A percentile compares a stretch with the other conserved stretches of the same genome.
These are phyloP conservation scores for Fraxinus pennsylvanica DNA, from an alignment of 257 asterid genomes.

Conservation along the genomic window DNA sequence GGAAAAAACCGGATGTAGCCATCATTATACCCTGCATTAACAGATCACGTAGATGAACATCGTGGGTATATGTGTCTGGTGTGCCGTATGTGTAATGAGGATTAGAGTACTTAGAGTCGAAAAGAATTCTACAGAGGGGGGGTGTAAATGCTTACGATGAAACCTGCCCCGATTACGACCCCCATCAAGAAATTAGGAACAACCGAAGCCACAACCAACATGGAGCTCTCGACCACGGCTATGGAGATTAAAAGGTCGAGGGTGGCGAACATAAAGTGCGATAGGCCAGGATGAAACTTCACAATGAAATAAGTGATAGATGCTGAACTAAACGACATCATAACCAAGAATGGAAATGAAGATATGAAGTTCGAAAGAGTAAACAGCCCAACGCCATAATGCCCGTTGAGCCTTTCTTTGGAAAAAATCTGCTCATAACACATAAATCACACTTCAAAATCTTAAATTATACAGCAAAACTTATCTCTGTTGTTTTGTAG, in stretches of 20 bases:
- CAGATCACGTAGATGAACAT: not conserved
- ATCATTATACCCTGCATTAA: conserved; percentile 74
- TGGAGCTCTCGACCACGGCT: conserved; percentile 80
- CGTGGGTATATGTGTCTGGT: no score
- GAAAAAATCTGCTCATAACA: conserved; percentile 57
- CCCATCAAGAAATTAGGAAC: conserved; percentile 96
- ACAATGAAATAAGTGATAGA: conserved; percentile 68
- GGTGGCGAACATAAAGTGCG: conserved; percentile 53
- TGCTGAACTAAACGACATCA: conserved; percentile 58
- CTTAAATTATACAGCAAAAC: not conserved
- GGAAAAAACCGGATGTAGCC: conserved; percentile 88
- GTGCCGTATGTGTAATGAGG: not conserved
- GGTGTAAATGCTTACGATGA: conserved; percentile 52
- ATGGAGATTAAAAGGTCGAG: conserved; percentile 62
- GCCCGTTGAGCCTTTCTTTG: conserved; percentile 73
- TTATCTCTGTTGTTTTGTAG: not conserved
- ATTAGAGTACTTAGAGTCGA: not conserved
- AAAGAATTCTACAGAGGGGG: no score
- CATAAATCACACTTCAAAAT: conserved; percentile 13
- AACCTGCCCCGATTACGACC: conserved; percentile 71
- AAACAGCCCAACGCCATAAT: conserved; percentile 80
- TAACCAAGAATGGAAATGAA: conserved; percentile 68
- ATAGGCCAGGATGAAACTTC: conserved; percentile 67
- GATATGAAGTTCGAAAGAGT: conserved; percentile 74
- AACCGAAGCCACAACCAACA: conserved; percentile 87